These are phyloP conservation scores for Boechera stricta DNA, from an alignment of 345 rosid genomes.

Conservation along the genomic window DNA sequence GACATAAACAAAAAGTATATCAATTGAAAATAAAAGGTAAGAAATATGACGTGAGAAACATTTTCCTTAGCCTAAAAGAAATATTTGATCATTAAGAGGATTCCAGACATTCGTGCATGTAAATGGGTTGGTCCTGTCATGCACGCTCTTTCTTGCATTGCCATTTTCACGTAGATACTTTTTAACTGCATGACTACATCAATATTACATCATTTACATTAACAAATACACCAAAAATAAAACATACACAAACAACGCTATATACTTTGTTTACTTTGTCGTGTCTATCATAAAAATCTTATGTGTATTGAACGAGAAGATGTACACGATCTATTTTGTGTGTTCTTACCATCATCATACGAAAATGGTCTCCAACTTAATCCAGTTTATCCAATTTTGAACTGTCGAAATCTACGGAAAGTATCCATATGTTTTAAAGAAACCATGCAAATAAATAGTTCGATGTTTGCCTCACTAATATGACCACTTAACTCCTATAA, in stretches of 20 bases:
- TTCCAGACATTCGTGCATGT: slow-evolving; percentile 25
- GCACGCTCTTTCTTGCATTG: neutral
- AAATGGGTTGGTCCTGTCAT: slow-evolving; percentile 27
- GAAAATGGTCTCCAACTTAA: no score
- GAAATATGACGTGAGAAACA: slow-evolving; percentile 30
- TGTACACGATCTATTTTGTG: neutral
- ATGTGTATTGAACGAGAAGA: neutral
- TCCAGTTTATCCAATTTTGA: no score
- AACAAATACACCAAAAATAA: neutral
- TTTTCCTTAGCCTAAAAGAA: slow-evolving; percentile 43
- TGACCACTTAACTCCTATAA: no score
- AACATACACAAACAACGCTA: neutral
- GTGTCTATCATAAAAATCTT: neutral
- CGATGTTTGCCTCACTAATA: no score
- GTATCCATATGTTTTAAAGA: no score
- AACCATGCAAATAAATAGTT: no score
- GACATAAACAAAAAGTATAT: neutral
- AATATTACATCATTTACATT: neutral
- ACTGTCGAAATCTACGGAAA: no score
- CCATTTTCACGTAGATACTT: slow-evolving; percentile 4
- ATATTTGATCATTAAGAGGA: slow-evolving; percentile 29
- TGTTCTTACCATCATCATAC: no score
- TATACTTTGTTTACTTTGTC: neutral
- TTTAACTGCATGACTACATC: neutral
- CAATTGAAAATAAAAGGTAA: neutral